A percentile compares a stretch with the other conserved stretches of the same genome.
Conservation (phyloP, 78 protist genomes). For the Cavenderia fasciculata region DNA sequence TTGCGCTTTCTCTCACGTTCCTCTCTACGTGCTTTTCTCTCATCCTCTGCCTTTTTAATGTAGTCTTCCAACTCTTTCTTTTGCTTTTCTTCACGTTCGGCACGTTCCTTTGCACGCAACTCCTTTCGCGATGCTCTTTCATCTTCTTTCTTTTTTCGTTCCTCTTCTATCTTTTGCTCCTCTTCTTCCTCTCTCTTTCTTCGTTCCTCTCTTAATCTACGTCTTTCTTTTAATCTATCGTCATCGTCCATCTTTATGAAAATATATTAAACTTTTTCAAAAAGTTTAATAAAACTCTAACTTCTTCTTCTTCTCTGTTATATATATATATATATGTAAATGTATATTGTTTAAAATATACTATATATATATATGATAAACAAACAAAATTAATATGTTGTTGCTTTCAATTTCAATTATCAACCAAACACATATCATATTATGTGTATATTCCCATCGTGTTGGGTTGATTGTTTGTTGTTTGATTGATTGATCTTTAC, state of each 20-base stretch:
- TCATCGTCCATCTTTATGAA: conserved; percentile 60
- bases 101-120: conserved; percentile 6
- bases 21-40: conserved; percentile 29
- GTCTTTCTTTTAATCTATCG: conserved; percentile 43
- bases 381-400: no score
- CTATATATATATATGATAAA: no score
- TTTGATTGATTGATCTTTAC: no score
- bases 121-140: conserved; percentile 48
- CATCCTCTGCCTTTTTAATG: conserved; percentile 63
- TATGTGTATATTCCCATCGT: no score
- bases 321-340: no score
- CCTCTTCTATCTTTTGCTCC: conserved; percentile 21
- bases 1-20: conserved; percentile 47
- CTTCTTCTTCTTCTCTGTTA: no score
- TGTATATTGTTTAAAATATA: no score
- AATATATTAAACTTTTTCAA: no score
- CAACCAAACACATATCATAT: no score
- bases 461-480: no score
- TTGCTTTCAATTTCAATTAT: no score
- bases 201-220: conserved; percentile 59
- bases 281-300: no score
- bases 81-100: conserved; percentile 52
- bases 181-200: conserved; percentile 56
- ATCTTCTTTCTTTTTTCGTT: conserved; percentile 27
- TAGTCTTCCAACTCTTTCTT: conserved; percentile 70